phyloP scores from a whole-genome alignment of 1,284 basidiomycete genomes.

The Fistulina hepatica region DNA sequence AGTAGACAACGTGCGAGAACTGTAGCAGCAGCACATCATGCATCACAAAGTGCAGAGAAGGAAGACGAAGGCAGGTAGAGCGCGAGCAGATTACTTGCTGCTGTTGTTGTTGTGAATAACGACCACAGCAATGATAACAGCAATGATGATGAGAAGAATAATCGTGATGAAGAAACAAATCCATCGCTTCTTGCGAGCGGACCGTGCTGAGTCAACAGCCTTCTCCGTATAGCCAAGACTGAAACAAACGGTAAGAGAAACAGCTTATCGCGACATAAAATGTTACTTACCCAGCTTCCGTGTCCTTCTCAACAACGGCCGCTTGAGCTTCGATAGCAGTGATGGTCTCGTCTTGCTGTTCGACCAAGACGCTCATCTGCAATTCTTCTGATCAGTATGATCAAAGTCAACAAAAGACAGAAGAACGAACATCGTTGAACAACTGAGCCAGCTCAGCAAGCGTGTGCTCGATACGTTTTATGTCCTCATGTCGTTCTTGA shows the following conservation, averaged over 20 bases:
- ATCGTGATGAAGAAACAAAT: conserved; percentile 76
- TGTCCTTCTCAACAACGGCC: conserved; percentile 63
- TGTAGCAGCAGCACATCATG: too few relatives aligned
- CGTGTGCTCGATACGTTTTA: conserved; percentile 90
- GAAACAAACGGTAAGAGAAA: conserved; percentile 10
- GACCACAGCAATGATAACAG: conserved; percentile 47
- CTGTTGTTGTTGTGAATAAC: conserved; percentile 30
- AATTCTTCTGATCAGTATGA: conserved; percentile 8
- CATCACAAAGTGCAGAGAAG: too few relatives aligned
- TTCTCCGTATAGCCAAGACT: conserved; percentile 77
- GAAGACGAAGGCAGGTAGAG: conserved; percentile 6
- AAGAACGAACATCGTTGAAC: conserved; percentile 73
- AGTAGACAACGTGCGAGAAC: too few relatives aligned
- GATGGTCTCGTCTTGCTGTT: conserved; percentile 87
- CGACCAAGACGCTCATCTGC: conserved; percentile 82
- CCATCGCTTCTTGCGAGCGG: conserved; percentile 89
- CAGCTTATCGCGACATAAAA: not conserved
- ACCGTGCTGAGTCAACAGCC: conserved; percentile 79
- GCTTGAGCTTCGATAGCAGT: conserved; percentile 72
- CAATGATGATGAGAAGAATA: conserved; percentile 53
- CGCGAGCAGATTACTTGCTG: conserved; percentile 21
- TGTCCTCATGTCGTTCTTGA: conserved; percentile 92
- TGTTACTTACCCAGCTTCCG: conserved; percentile 65
- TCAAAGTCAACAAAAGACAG: conserved; percentile 2
- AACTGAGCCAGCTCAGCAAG: conserved; percentile 89